Base-by-base conservation (phyloP, 768 basidiomycete genomes). In the Tricholoma matsutake region DNA sequence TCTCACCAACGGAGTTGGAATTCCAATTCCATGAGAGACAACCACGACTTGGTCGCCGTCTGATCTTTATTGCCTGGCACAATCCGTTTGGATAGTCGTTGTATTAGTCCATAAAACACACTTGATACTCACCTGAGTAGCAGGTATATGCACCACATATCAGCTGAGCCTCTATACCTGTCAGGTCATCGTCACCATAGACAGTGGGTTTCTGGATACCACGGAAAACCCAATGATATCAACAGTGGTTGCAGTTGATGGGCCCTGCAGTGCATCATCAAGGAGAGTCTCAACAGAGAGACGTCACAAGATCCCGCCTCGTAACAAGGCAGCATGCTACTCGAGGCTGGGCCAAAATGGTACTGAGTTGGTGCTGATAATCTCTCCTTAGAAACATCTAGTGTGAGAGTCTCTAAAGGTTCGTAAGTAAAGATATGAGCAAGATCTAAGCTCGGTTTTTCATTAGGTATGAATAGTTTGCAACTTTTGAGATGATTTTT, bases 161-260 rank as follows among this genome's bases (percentile, higher is more conserved):
- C 22, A 68, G 39, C 29, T 63, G 60, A 28, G 53, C 32, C 11
- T 63, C 64, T 13, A 49, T 53, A 2, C 58, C 49, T 6, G 63
- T 57, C 6, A 69, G 56, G 4, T 22, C 20, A 54, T 68, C 63
- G 35, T 69, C 67, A 2, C 39, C 66, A 57, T 18, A 66, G 62
- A 18, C 25, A 57, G 13, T 34, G 7, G 22, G 2, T 25, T 25
- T 4, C 34, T 29, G 29, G 56, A 22, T 2, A 13, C n/a, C n/a
- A 37, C 41, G 0, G 10, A 39, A 32, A 63, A 8, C 51, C 57
- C 60, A 10, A 39, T 54, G 5, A 18, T 28, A 31, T 51, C 13
- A 6, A 47, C 11, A 0, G 16, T 10, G 20, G n/a, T 45, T 53
- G 39, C 59, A 49, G 57, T 54, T 6, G 61, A 60, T 4, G 64